These are phyloP conservation scores for Ophiostoma fasciatum DNA, from an alignment of 2,329 filamentous ascomycete genomes.

Conservation along the genomic window DNA sequence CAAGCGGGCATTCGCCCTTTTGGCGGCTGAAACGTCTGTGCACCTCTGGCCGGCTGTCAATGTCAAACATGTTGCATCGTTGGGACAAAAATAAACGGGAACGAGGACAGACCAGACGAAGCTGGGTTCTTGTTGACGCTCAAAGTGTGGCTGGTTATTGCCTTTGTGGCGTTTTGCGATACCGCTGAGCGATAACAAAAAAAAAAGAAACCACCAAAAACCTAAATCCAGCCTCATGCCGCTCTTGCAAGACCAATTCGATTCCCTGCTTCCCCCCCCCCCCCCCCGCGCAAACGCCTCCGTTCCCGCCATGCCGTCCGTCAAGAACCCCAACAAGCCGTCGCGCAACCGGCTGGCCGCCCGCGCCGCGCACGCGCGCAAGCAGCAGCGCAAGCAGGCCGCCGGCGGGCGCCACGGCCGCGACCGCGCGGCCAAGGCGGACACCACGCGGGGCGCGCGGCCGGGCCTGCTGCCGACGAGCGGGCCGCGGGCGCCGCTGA, in stretches of 20 bases:
- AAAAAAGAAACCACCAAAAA: neutral
- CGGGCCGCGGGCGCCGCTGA: conserved; percentile 34
- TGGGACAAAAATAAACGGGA: too few relatives aligned
- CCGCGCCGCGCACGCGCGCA: conserved; percentile 28
- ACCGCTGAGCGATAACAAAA: neutral
- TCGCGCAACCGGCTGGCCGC: conserved; percentile 38
- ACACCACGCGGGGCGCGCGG: conserved; percentile 33
- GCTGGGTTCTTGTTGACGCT: neutral
- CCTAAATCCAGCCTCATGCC: neutral
- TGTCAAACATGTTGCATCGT: too few relatives aligned
- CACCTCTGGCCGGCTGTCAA: too few relatives aligned
- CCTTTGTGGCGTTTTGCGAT: neutral
- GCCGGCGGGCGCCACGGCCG: conserved; percentile 14
- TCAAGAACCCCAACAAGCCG: conserved; percentile 42
- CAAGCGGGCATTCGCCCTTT: too few relatives aligned
- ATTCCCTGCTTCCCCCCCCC: too few relatives aligned
- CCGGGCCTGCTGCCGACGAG: conserved; percentile 39
- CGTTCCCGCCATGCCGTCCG: conserved; percentile 40
- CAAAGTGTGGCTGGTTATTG: neutral
- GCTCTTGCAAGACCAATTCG: too few relatives aligned
- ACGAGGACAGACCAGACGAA: too few relatives aligned
- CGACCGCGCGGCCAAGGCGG: conserved; percentile 17
- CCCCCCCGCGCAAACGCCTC: conserved; percentile 5
- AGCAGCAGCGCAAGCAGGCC: conserved; percentile 27
- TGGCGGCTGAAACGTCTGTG: too few relatives aligned